Evolutionary conservation across 768 basidiomycete genomes (phyloP).

Genomic region (Termitomyces eurrhizus): DNA sequence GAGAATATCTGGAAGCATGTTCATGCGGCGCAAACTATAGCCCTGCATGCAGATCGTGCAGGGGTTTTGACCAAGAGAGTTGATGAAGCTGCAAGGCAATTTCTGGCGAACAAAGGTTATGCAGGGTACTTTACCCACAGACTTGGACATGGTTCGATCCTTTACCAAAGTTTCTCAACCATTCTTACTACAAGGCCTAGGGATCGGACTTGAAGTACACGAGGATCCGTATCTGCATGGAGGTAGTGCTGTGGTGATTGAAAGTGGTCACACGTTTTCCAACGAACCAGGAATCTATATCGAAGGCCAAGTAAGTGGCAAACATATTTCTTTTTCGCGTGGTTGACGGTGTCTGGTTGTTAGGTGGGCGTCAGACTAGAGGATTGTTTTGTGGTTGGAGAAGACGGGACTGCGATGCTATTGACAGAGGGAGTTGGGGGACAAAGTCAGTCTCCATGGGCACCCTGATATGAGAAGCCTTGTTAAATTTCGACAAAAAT

Average conservation of each 20-base stretch:
- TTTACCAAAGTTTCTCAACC: slow-evolving; percentile 5
- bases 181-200: slow-evolving; percentile 31
- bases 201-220: slow-evolving; percentile 82
- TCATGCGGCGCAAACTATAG: slow-evolving; percentile 55
- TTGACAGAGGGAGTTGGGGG: slow-evolving; percentile 67
- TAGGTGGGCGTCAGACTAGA: slow-evolving; percentile 79
- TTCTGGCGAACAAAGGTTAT: slow-evolving; percentile 40
- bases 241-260: slow-evolving; percentile 54
- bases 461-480: slow-evolving; percentile 25
- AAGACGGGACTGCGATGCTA: slow-evolving; percentile 48
- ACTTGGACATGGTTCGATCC: slow-evolving; percentile 64
- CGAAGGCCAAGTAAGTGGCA: slow-evolving; percentile 49
- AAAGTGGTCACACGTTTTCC: slow-evolving; percentile 71
- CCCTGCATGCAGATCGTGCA: slow-evolving; percentile 41
- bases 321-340: background rate
- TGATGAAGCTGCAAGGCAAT: slow-evolving; percentile 57
- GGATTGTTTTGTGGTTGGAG: slow-evolving; percentile 73
- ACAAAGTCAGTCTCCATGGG: slow-evolving; percentile 41
- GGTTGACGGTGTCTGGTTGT: slow-evolving; percentile 3
- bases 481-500: background rate
- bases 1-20: slow-evolving; percentile 62
- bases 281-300: slow-evolving; percentile 81
- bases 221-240: slow-evolving; percentile 79
- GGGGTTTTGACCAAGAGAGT: slow-evolving; percentile 51
- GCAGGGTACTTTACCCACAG: slow-evolving; percentile 74